These are phyloP conservation scores for Nitzschia sp. DNA, from an alignment of 108 stramenopile species.

Conservation along the genomic window DNA sequence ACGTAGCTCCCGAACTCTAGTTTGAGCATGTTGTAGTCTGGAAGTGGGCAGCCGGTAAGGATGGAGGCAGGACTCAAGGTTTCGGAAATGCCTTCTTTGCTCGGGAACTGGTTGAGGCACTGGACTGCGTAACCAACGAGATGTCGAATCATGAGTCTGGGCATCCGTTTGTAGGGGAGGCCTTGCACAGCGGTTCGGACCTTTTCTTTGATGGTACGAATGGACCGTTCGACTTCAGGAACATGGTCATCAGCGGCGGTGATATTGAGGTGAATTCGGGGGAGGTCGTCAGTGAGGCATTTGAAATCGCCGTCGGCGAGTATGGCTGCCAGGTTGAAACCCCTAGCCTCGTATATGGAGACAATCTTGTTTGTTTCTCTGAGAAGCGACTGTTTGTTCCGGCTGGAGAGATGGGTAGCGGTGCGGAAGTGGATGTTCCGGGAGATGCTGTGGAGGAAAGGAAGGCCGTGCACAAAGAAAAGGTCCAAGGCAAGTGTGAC, in stretches of 20 bases:
- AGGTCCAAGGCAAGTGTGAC: constrained; percentile 40
- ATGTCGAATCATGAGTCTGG: constrained; percentile 22
- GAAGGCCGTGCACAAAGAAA: constrained; percentile 42
- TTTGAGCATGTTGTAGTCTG: constrained; percentile 9
- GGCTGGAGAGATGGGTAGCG: background rate
- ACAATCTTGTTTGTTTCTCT: constrained; percentile 3
- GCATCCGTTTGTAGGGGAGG: constrained; percentile 34
- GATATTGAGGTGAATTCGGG: constrained; percentile 7
- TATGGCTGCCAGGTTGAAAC: constrained; percentile 21
- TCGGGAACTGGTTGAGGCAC: constrained; percentile 36
- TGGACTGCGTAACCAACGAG: constrained; percentile 18
- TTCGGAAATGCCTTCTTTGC: constrained; percentile 17
- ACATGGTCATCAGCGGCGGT: constrained; percentile 44
- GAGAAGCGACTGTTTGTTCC: background rate
- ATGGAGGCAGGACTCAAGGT: constrained; percentile 26
- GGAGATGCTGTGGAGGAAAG: constrained; percentile 39
- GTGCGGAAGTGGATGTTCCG: constrained; percentile 37
- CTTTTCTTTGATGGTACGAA: constrained; percentile 43
- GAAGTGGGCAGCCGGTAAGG: constrained; percentile 13
- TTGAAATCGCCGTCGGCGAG: constrained; percentile 41
- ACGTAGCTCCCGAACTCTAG: constrained; percentile 44
- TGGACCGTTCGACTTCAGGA: constrained; percentile 46
- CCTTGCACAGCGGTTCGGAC: constrained; percentile 14
- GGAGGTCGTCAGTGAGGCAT: constrained; percentile 13
- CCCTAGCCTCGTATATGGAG: constrained; percentile 23